Evolutionary conservation across 2,329 filamentous ascomycete species (phyloP), one percentile per base, ranked within the genome.

Genomic region (Beauveria sp.): DNA sequence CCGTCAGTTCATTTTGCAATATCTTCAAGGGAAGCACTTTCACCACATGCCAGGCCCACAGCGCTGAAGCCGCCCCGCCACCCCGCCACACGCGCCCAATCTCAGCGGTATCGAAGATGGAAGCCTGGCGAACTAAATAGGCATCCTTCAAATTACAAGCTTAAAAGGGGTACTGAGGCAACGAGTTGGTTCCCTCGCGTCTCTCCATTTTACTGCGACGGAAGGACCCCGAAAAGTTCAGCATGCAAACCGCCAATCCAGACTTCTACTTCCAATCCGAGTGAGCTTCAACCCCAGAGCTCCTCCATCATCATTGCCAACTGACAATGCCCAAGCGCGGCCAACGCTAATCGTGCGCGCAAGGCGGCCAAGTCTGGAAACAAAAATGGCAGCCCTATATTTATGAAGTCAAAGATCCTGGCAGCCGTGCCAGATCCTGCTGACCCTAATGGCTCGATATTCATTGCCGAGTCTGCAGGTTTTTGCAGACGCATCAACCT

Each of bases 221-320:
- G 8, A 43, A 14, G 10, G 10, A 22, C 3, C 16, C 7, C 3
- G 4, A 22, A 7, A 16, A 16, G 12, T 9, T n/a, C 60, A 62
- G 24, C 26, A 63, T 89, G 73, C 83, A 85, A 65, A 89, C 89
- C 31, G 82, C 84, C 56, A 85, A 96, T 70, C 83, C 87, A 57
- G 87, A 89, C 34, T 86, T 95, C 71, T 98, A 96, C 79, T 98
- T 98, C 72, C 90, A 97, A 75, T 96, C 92, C 34, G 89, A 93
- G 91, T 95, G 77, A 75, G 87, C 73, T 26, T 20, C 52, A 24
- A 40, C 26, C 18, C 71, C 70, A 63, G 63, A 64, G 48, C 64
- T 65, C 60, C 70, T 82, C 77, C 68, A 70, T 22, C 71, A 49
- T 48, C 45, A 62, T 48, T 42, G 28, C 42, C 56, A 54, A 62